Base-by-base conservation (phyloP, 805 yeast species). In the Lachancea meyersii region DNA sequence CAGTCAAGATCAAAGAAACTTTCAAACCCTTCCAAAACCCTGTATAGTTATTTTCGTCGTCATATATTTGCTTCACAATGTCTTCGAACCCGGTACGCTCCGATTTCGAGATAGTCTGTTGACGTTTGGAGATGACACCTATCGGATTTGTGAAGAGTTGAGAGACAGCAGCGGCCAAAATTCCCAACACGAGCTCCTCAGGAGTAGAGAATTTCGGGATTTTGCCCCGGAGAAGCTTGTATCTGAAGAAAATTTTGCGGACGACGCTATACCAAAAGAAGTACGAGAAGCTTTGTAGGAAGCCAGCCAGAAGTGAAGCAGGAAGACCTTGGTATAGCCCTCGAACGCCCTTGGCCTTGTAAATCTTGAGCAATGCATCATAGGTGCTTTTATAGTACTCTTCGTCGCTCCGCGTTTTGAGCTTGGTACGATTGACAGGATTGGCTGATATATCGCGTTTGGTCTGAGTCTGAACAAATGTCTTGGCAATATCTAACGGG, bases 11-110 rank as follows among this genome's bases (percentile, higher is more conserved):
- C 54, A 86, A 62, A 6, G 86, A 78, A 6, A 87, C 95, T 60
- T 86, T 82, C 44, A 86, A 71, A 0, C 95, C 95, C 50, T 79
- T 74, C 95, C 95, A 86, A 46, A 85, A 75, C 0, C 91, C 91
- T 17, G 72, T 61, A 28, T 79, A 49, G 51, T 83, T 78, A 17
- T 67, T 64, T 28, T 76, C 60, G 38, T 85, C 77, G 39, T 77
- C 76, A 45, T 71, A 50, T 9, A 75, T 73, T 5, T 76, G 64
- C 14, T 57, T 58, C 3, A 65, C 35, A n/a, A 78, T 66, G 28
- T 44, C 47, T 8, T 18, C 4, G 1, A 56, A 5, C 65, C 60
- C 40, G 49, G 59, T 41, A 35, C 53, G 63, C 52, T 57, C 55
- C 38, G 54, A 57, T 4, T 59, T 51, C 5, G 67, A 66, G 46